Evolutionary conservation across 495 filamentous ascomycete species (phyloP).

Genomic region (Penicillium crystallinum): DNA sequence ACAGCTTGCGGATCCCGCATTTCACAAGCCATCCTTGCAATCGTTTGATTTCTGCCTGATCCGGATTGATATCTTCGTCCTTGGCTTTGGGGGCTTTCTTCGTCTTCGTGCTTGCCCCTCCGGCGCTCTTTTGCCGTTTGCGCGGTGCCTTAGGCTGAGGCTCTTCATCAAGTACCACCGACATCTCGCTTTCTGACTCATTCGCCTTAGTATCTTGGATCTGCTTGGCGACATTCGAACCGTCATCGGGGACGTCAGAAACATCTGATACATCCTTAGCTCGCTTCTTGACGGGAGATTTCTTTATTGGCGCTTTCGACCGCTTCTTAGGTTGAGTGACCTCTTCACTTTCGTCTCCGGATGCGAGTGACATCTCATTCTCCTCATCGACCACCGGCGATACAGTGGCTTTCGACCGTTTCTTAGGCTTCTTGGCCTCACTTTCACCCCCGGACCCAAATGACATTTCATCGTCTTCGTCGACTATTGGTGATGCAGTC

Average conservation of each 20-base stretch:
- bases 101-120: constrained; percentile 27
- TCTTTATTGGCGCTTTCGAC: constrained; percentile 18
- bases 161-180: constrained; percentile 66
- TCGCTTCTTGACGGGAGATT: constrained; percentile 24
- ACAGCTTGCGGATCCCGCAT: constrained; percentile 92
- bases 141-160: constrained; percentile 53
- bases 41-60: constrained; percentile 81
- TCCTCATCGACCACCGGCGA: constrained; percentile 29
- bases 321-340: constrained; percentile 21
- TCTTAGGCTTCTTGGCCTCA: constrained; percentile 22
- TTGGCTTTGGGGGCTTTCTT: constrained; percentile 35
- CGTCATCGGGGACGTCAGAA: constrained; percentile 14
- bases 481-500: constrained; percentile 25
- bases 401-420: constrained; percentile 10
- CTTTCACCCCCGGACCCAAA: constrained; percentile 11
- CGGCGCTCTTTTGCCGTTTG: constrained; percentile 36
- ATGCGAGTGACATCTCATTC: no score
- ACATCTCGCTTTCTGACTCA: constrained; percentile 75
- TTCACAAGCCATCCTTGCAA: constrained; percentile 83
- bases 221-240: constrained; percentile 17
- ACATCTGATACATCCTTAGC: constrained; percentile 21
- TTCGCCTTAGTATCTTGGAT: constrained; percentile 32
- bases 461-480: constrained; percentile 20
- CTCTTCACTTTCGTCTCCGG: constrained; percentile 20
- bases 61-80: constrained; percentile 51